A percentile compares a stretch with the other conserved stretches of the same genome.
Evolutionary conservation across 2,329 filamentous ascomycete genomes (phyloP).

Genomic region (Exophiala lecanii-corni): DNA sequence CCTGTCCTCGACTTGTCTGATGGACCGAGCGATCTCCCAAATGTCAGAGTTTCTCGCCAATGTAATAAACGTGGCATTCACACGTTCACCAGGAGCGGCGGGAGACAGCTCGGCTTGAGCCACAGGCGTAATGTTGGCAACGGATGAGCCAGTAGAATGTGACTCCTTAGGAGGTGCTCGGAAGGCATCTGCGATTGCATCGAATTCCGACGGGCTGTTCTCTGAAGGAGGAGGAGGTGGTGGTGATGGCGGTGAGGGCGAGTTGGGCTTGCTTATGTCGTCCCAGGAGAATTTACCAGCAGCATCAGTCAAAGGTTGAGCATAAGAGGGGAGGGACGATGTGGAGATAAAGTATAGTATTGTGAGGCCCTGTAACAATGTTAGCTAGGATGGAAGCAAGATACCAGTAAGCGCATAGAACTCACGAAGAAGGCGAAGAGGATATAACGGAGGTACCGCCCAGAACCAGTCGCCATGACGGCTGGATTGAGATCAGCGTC

Average conservation of each 20-base stretch:
- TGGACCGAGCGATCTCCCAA: constrained; percentile 95
- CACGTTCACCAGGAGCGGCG: constrained; percentile 63
- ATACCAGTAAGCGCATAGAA: constrained; percentile 23
- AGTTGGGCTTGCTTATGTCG: background rate
- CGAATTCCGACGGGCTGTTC: constrained; percentile 6
- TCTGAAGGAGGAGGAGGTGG: background rate
- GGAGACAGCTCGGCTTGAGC: constrained; percentile 27
- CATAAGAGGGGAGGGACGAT: constrained; percentile 43
- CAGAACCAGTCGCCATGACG: constrained; percentile 34
- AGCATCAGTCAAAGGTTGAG: constrained; percentile 25
- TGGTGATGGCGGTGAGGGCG: background rate
- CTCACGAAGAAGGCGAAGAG: constrained; percentile 80
- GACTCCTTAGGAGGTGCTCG: constrained; percentile 18
- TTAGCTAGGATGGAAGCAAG: background rate
- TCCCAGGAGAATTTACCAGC: constrained; percentile 22
- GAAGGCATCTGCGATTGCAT: constrained; percentile 6
- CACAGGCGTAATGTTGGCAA: constrained; percentile 9
- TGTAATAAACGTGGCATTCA: constrained; percentile 97
- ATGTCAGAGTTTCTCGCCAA: constrained; percentile 88
- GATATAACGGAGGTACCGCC: constrained; percentile 56
- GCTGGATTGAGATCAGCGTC: too few relatives aligned
- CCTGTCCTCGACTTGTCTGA: constrained; percentile 93
- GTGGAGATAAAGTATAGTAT: constrained; percentile 79
- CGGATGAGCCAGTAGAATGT: constrained; percentile 5
- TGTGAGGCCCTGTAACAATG: constrained; percentile 50